Evolutionary conservation across 495 filamentous ascomycete genomes (phyloP).

Genomic region (Penicillium arizonense): DNA sequence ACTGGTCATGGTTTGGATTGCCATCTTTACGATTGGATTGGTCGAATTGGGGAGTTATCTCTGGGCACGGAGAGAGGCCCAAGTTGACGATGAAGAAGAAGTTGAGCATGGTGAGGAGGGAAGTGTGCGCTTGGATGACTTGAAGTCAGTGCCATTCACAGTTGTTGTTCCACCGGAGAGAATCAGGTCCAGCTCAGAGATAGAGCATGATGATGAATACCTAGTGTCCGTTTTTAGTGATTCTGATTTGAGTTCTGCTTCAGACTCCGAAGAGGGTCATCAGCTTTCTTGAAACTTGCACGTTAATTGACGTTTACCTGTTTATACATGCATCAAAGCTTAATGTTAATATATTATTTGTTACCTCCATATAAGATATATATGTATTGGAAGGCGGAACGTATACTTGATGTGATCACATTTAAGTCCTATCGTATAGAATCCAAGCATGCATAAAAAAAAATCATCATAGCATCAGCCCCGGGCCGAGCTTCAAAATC

Average conservation of each 20-base stretch:
- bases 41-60: conserved; percentile 24
- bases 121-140: background rate
- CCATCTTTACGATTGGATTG: conserved; percentile 24
- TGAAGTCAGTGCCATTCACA: conserved; percentile 6
- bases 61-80: conserved; percentile 9
- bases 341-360: too few relatives aligned
- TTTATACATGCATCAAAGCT: too few relatives aligned
- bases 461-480: conserved; percentile 7
- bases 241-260: conserved; percentile 7
- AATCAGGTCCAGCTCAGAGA: background rate
- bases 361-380: too few relatives aligned
- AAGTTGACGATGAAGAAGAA: background rate
- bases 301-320: too few relatives aligned
- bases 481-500: conserved; percentile 3
- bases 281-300: conserved; percentile 7
- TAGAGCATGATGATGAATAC: background rate
- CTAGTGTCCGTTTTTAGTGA: background rate
- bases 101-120: background rate
- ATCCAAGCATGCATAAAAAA: conserved; percentile 3
- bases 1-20: conserved; percentile 25
- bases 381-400: background rate
- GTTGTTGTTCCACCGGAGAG: background rate
- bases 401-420: background rate
- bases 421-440: conserved; percentile 21
- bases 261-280: conserved; percentile 14